Evolutionary conservation across 73 alveolate species (phyloP).

Genomic region (Blepharisma stoltei): DNA sequence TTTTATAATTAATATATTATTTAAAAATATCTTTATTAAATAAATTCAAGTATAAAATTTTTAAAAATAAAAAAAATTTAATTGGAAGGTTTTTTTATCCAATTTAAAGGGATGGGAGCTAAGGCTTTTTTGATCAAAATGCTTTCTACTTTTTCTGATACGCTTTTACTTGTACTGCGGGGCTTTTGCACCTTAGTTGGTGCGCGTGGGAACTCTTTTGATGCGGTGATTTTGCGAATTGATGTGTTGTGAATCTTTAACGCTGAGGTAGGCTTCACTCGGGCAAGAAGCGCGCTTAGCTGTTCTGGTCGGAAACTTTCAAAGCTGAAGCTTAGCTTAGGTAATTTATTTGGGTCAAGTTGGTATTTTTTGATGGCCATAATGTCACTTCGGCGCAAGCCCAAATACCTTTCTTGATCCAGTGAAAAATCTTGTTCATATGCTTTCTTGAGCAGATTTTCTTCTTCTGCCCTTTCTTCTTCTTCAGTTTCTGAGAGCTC

Average conservation of each 20-base stretch:
- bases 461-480: conserved; percentile 27
- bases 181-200: conserved; percentile 15
- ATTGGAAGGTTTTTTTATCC: no score
- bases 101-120: no score
- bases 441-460: not conserved
- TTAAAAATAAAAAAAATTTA: no score
- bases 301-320: conserved; percentile 28
- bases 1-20: no score
- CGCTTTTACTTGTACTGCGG: not conserved
- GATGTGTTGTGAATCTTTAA: not conserved
- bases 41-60: no score
- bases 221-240: not conserved
- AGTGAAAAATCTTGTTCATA: not conserved
- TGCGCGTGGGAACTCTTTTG: not conserved
- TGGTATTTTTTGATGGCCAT: conserved; percentile 19
- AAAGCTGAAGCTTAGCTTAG: conserved; percentile 22
- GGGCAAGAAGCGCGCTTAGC: conserved; percentile 17
- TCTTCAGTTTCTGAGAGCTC: conserved; percentile 30
- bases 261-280: not conserved
- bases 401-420: conserved; percentile 20
- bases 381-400: conserved; percentile 13
- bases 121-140: conserved; percentile 25
- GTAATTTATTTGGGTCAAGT: conserved; percentile 20
- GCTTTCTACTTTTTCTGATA: conserved; percentile 20
- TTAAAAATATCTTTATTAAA: no score